Base-by-base conservation (phyloP, 139 green algal genomes). In the Tetradesmus lagerheimii region DNA sequence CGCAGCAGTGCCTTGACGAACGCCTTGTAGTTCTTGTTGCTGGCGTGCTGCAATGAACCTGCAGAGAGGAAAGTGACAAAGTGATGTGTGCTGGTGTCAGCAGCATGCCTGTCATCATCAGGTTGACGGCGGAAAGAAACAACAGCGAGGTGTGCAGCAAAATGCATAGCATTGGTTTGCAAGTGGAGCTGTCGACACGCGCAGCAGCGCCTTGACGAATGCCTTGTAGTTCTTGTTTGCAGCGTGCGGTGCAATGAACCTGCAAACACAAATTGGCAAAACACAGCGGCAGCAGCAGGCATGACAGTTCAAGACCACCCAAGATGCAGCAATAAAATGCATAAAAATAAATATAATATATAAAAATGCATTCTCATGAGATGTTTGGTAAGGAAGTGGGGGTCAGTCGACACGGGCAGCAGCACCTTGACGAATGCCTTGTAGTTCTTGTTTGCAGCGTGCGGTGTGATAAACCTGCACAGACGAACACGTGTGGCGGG, bases 181-280 rank as follows among this genome's bases (percentile, higher is more conserved):
- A 50, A 95, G 57, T 25, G 89, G 88, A 34, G 85, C 78, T 15
- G 91, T 79, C 4, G 91, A 87, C 29, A 78, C 76, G 50, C 50
- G 50, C 50, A 64, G 50, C 50, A 64, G 50, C 50, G 50, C 50
- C 88, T 97, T 97, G 18, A 96, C 23, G 31, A 96, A 88, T 0
- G 85, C 86, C 91, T 96, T 96, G 91, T 95, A 97, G 83, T 96
- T 91, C 35, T 94, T 91, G 91, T 85, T 94, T 31, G 90, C 89
- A 8, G 88, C 81, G 67, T 97, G 96, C 39, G 92, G 91, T 27
- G 90, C 25, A n/a, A 97, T n/a, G 50, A 95, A 95, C 45, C 94
- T 95, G 64, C n/a, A n/a, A n/a, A n/a, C n/a, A n/a, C n/a, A n/a
- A n/a, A n/a, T n/a, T n/a, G n/a, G n/a, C n/a, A n/a, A n/a, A n/a